A percentile compares a stretch with the other conserved stretches of the same genome.
Evolutionary conservation across 225 moss, liverwort and hornwort species (phyloP).

Genomic region (Asterella californica): DNA sequence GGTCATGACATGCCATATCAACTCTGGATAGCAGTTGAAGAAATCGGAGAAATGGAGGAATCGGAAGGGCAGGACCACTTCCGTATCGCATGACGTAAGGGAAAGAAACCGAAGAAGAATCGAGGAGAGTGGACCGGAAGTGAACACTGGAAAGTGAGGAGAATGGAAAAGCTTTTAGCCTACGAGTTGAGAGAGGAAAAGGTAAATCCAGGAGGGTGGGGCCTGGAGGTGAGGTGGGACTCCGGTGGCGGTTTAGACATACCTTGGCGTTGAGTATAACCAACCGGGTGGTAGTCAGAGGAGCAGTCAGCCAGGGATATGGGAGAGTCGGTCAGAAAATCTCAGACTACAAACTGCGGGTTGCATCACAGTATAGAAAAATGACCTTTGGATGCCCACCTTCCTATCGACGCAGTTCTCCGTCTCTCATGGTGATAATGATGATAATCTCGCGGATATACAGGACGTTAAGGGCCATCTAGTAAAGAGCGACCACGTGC

Average conservation of each 20-base stretch:
- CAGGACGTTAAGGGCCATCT: background rate
- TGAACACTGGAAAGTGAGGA: background rate
- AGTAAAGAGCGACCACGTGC: background rate
- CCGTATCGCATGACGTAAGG: background rate
- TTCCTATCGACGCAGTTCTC: background rate
- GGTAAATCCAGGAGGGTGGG: too few relatives aligned
- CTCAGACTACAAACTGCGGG: background rate
- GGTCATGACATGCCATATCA: background rate
- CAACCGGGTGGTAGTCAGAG: too few relatives aligned
- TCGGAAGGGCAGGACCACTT: too few relatives aligned
- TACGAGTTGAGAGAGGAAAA: too few relatives aligned
- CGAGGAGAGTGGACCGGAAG: too few relatives aligned
- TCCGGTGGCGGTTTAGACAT: background rate
- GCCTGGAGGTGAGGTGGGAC: background rate
- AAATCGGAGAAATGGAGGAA: background rate
- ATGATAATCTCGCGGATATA: background rate
- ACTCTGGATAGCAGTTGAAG: background rate
- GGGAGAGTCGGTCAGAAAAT: background rate
- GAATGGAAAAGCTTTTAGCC: background rate
- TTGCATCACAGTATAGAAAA: background rate
- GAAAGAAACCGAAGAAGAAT: background rate
- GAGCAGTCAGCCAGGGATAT: too few relatives aligned
- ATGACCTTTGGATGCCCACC: background rate
- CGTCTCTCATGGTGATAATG: background rate
- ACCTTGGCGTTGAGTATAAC: background rate